Conservation (phyloP, 192 early-diverging fungal species). For the Backusella liffmaniae region DNA sequence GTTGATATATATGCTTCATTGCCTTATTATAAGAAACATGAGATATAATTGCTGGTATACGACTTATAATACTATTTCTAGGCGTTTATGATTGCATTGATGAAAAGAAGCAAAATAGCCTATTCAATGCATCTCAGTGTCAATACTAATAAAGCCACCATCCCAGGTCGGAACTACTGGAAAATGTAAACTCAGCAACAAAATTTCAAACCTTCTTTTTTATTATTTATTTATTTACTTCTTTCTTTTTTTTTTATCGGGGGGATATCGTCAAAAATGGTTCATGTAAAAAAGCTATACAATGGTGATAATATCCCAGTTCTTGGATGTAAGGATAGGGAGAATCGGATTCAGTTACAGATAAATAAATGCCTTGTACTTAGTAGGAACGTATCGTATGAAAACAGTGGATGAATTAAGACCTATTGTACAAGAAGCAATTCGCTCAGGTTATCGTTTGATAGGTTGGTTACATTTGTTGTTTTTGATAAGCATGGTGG, state of each 20-base stretch:
- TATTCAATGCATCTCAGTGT: too few species aligned
- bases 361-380: background rate
- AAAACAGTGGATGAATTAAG: conserved; percentile 33
- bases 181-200: background rate
- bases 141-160: too few species aligned
- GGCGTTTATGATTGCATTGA: too few species aligned
- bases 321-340: background rate
- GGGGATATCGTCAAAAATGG: background rate
- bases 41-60: too few species aligned
- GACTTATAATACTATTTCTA: too few species aligned
- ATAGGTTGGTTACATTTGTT: conserved; percentile 34
- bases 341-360: background rate
- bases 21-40: too few species aligned
- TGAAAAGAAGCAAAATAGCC: too few species aligned
- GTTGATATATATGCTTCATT: too few species aligned
- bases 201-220: background rate
- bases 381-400: conserved; percentile 51
- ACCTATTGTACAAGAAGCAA: conserved; percentile 36
- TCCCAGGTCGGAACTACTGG: too few species aligned
- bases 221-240: background rate
- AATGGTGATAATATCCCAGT: conserved; percentile 7
- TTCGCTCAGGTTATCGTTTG: conserved; percentile 42
- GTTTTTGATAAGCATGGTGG: background rate
- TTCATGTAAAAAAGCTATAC: conserved; percentile 7
- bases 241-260: background rate